phyloP scores from a whole-genome alignment of 2,329 filamentous ascomycete species.

The Knoxdaviesia proteae region DNA sequence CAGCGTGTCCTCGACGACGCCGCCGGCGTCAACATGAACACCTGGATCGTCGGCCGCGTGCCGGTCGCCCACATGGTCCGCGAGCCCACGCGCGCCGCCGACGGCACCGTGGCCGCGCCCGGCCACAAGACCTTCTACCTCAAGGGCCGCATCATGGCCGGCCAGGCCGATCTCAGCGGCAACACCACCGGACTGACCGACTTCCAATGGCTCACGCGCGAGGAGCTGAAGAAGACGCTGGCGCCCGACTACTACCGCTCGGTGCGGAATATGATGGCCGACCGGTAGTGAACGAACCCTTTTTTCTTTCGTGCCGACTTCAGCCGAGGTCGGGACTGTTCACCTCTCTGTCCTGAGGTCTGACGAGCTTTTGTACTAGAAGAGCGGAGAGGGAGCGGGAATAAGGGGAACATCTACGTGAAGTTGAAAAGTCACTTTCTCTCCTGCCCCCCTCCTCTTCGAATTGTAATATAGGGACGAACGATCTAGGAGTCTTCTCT shows the following conservation, averaged over 20 bases:
- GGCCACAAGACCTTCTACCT: slow-evolving; percentile 87
- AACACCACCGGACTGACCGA: slow-evolving; percentile 58
- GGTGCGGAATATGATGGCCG: slow-evolving; percentile 66
- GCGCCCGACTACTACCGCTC: slow-evolving; percentile 47
- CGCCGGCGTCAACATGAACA: slow-evolving; percentile 92
- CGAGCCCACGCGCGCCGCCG: slow-evolving; percentile 24
- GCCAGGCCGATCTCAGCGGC: slow-evolving; percentile 61
- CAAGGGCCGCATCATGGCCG: slow-evolving; percentile 90
- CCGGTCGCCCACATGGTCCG: slow-evolving; percentile 63
- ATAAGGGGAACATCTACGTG: too few species aligned
- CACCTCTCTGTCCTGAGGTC: not conserved
- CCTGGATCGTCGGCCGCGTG: slow-evolving; percentile 83
- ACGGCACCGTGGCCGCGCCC: slow-evolving; percentile 20
- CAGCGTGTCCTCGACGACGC: slow-evolving; percentile 56
- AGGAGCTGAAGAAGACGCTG: slow-evolving; percentile 58
- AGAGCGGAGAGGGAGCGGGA: not conserved
- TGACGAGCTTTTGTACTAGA: not conserved
- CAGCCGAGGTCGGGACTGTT: not conserved
- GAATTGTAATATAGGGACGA: too few species aligned
- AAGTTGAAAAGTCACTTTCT: too few species aligned
- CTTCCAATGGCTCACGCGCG: slow-evolving; percentile 82
- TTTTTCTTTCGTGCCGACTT: not conserved
- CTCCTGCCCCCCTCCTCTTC: too few species aligned
- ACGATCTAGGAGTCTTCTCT: too few species aligned
- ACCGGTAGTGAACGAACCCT: slow-evolving; percentile 30